A percentile compares a stretch with the other conserved stretches of the same genome.
phyloP scores from a whole-genome alignment of 129 eudicot genomes.

The Ambrosia artemisiifolia region DNA sequence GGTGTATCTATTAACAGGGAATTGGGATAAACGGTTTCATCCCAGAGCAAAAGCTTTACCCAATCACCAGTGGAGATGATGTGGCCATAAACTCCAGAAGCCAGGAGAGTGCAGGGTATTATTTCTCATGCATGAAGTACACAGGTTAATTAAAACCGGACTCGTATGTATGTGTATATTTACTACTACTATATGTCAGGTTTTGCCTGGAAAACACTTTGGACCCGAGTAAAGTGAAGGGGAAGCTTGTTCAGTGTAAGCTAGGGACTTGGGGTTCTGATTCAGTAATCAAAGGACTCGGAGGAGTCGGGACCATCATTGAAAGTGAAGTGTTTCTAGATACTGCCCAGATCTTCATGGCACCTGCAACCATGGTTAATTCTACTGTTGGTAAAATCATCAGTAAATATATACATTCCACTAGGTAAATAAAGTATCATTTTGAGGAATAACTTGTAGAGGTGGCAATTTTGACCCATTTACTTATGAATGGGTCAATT shows the following conservation, averaged over 20 bases:
- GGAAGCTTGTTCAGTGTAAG: slow-evolving; percentile 75
- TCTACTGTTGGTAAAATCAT: slow-evolving; percentile 46
- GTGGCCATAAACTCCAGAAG: slow-evolving; percentile 55
- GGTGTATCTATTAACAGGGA: slow-evolving; percentile 50
- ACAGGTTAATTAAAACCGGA: background rate
- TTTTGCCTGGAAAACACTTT: slow-evolving; percentile 57
- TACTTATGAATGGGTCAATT: background rate
- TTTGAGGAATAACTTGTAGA: too few species aligned
- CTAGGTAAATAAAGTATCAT: slow-evolving; percentile 40
- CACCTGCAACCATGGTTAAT: slow-evolving; percentile 83
- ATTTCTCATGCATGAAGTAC: background rate
- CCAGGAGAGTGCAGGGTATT: slow-evolving; percentile 67
- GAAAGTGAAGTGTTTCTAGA: slow-evolving; percentile 61
- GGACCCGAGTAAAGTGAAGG: slow-evolving; percentile 80
- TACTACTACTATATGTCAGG: slow-evolving; percentile 27
- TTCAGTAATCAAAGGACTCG: slow-evolving; percentile 70
- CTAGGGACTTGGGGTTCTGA: slow-evolving; percentile 65
- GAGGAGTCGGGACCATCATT: slow-evolving; percentile 72
- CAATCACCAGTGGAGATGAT: slow-evolving; percentile 65
- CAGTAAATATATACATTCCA: slow-evolving; percentile 46
- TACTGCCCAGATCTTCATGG: slow-evolving; percentile 70
- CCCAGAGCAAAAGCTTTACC: slow-evolving; percentile 47
- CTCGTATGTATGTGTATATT: background rate
- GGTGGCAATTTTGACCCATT: slow-evolving; percentile 9
- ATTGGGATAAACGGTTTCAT: slow-evolving; percentile 61